phyloP scores from a whole-genome alignment of 768 basidiomycete species.

The Holtermanniella nyarrowii region DNA sequence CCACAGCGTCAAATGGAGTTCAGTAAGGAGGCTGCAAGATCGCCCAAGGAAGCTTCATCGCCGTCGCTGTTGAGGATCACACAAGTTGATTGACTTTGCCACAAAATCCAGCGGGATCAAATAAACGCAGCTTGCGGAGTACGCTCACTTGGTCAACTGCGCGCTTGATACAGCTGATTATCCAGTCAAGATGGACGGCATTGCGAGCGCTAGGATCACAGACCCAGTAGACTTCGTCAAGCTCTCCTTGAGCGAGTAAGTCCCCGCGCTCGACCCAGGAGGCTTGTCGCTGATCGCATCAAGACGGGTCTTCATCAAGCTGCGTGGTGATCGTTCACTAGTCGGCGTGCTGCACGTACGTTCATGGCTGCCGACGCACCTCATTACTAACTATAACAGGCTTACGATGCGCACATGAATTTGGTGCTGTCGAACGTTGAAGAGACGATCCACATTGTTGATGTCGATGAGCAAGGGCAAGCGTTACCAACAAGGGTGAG shows the following conservation, averaged over 20 bases:
- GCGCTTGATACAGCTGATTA: no score
- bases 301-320: constrained; percentile 85
- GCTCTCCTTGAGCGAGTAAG: constrained; percentile 75
- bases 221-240: constrained; percentile 97
- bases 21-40: no score
- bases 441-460: constrained; percentile 94
- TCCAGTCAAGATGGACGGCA: constrained; percentile 33
- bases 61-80: no score
- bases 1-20: no score
- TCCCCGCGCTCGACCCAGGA: not conserved
- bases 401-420: constrained; percentile 99
- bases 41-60: no score
- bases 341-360: constrained; percentile 85
- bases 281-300: not conserved
- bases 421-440: constrained; percentile 94
- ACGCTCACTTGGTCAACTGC: no score
- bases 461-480: constrained; percentile 56
- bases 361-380: not conserved
- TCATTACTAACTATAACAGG: constrained; percentile 42
- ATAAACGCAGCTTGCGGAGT: no score
- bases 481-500: constrained; percentile 42
- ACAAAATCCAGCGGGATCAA: no score
- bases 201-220: constrained; percentile 29
- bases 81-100: no score
- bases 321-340: constrained; percentile 85